Conservation (phyloP, 164 flowering plant genomes). For the Chimonanthus salicifolius region DNA sequence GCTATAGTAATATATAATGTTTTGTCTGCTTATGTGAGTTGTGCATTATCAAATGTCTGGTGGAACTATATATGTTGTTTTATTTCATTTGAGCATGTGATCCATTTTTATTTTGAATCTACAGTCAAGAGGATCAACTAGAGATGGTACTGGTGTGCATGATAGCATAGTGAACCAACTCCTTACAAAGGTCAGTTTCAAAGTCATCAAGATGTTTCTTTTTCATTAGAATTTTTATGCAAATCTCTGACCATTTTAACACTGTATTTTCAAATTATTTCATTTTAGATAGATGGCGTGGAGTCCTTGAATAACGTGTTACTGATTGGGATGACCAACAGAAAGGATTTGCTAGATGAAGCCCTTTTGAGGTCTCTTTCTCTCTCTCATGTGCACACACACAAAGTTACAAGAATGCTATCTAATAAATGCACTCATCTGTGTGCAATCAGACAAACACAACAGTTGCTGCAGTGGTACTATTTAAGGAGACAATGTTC, state of each 20-base stretch:
- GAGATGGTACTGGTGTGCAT: conserved; percentile 78
- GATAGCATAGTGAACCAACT: conserved; percentile 78
- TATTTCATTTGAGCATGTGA: neutral
- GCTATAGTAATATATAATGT: neutral
- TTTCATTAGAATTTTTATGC: neutral
- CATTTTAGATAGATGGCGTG: conserved; percentile 88
- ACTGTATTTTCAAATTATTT: conserved; percentile 5
- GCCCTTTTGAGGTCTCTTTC: conserved; percentile 76
- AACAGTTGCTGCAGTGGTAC: too few species aligned
- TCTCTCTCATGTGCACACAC: neutral
- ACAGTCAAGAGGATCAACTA: conserved; percentile 73
- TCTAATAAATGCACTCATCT: neutral
- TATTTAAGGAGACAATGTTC: too few species aligned
- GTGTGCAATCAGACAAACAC: neutral
- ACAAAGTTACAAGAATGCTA: neutral
- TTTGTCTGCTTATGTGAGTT: neutral
- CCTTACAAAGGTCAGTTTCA: conserved; percentile 51
- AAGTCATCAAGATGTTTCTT: neutral
- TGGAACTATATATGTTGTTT: neutral
- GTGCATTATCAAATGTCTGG: neutral
- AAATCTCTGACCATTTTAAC: too few species aligned
- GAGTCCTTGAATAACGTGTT: conserved; percentile 92
- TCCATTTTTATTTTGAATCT: neutral
- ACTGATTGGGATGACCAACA: conserved; percentile 98
- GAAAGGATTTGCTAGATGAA: conserved; percentile 96